A percentile compares a stretch with the other conserved stretches of the same genome.
Conservation (phyloP, 2,329 filamentous ascomycete genomes). For the Pyrenochaeta sp. region DNA sequence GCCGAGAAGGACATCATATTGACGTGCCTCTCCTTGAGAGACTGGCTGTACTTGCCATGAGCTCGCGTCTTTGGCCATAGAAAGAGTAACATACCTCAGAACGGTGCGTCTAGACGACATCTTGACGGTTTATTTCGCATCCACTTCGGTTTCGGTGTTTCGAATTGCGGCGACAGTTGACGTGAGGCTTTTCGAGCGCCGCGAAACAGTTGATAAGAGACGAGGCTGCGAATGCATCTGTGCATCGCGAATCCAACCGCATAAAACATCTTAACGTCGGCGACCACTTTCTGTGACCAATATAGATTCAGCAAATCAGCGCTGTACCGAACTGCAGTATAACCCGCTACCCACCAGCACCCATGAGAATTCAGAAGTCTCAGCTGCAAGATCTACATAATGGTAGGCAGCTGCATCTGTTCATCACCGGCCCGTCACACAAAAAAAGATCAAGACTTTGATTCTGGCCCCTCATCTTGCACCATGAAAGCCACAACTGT, state of each 20-base stretch:
- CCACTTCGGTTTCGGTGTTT: conserved; percentile 6
- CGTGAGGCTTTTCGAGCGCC: not conserved
- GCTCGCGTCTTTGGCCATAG: not conserved
- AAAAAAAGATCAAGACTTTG: not conserved
- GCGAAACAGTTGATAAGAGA: conserved; percentile 12
- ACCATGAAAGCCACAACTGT: not conserved
- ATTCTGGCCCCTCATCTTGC: conserved; percentile 12
- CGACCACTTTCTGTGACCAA: conserved; percentile 25
- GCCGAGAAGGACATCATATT: conserved; percentile 51
- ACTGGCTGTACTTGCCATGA: not conserved
- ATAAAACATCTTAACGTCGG: conserved; percentile 13
- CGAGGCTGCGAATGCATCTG: conserved; percentile 17
- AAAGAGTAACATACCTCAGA: conserved; percentile 20
- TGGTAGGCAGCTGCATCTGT: conserved; percentile 9
- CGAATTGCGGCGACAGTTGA: not conserved
- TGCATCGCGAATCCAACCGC: conserved; percentile 23
- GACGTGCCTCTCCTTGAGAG: conserved; percentile 40
- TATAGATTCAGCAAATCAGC: conserved; percentile 6
- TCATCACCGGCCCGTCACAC: conserved; percentile 25
- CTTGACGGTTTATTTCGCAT: conserved; percentile 10
- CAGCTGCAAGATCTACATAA: conserved; percentile 12
- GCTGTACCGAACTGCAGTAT: conserved; percentile 1
- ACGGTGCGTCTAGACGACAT: conserved; percentile 37
- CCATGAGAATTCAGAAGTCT: conserved; percentile 5
- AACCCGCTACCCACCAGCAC: conserved; percentile 11